Conservation (phyloP, 2,329 filamentous ascomycete genomes). For the Gyromitra esculenta region DNA sequence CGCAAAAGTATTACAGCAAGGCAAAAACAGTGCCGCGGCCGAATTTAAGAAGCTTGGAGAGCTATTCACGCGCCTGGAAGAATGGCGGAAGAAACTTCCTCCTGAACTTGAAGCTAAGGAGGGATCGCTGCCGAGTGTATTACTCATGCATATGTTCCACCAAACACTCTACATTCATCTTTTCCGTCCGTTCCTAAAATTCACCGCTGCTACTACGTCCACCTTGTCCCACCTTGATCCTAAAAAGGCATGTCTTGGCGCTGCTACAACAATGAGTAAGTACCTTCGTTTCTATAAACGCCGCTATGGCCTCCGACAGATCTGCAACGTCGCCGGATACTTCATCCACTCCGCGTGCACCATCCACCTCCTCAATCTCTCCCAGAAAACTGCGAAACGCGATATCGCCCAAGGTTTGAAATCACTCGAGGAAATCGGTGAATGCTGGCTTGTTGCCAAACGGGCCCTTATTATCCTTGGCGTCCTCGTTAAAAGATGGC, state of each 20-base stretch:
- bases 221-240: conserved; percentile 89
- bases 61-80: conserved; percentile 86
- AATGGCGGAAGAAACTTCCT: conserved; percentile 85
- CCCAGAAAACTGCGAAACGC: conserved; percentile 86
- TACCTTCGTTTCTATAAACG: conserved; percentile 94
- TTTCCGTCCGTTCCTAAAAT: conserved; percentile 94
- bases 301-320: conserved; percentile 87
- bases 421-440: conserved; percentile 93
- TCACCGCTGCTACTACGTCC: conserved; percentile 61
- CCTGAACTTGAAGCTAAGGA: conserved; percentile 89
- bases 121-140: conserved; percentile 83
- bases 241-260: conserved; percentile 87
- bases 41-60: conserved; percentile 94
- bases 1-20: conserved; percentile 58
- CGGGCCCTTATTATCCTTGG: conserved; percentile 86
- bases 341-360: conserved; percentile 94
- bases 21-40: conserved; percentile 73
- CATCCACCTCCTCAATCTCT: conserved; percentile 90
- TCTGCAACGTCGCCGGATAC: conserved; percentile 96
- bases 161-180: conserved; percentile 95
- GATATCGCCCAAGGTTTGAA: conserved; percentile 92
- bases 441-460: conserved; percentile 90
- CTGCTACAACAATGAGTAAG: conserved; percentile 89
- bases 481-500: conserved; percentile 87
- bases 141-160: conserved; percentile 94